Conservation (phyloP, 164 flowering plant species). For the Tetracentron sinense region DNA sequence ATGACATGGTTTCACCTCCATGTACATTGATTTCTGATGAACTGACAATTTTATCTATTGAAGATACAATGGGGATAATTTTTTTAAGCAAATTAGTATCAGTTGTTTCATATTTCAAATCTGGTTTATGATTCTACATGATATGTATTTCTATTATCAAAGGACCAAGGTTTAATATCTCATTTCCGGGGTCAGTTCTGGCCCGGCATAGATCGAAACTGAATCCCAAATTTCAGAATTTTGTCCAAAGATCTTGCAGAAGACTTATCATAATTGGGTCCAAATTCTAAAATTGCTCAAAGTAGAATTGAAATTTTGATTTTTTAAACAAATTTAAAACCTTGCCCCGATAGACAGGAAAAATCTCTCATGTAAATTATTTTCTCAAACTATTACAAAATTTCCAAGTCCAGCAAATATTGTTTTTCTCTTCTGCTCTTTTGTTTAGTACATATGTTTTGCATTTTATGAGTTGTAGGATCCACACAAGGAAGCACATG, state of each 20-base stretch:
- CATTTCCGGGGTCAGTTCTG: too few species aligned
- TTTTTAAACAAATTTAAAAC: not conserved
- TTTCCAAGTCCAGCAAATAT: not conserved
- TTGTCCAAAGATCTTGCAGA: too few species aligned
- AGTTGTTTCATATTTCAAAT: too few species aligned
- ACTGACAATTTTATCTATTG: too few species aligned
- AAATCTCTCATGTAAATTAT: not conserved
- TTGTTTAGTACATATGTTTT: not conserved
- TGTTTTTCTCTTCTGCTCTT: not conserved
- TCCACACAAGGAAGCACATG: conserved; percentile 77
- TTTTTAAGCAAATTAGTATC: too few species aligned
- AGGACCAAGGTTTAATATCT: too few species aligned
- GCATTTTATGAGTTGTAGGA: conserved; percentile 51
- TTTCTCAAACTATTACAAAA: not conserved
- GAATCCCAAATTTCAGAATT: too few species aligned
- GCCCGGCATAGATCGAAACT: too few species aligned
- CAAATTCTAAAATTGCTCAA: not conserved
- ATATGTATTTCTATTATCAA: too few species aligned
- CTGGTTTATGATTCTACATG: too few species aligned
- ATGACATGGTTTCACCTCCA: not conserved
- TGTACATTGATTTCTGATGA: too few species aligned
- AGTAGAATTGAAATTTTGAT: not conserved
- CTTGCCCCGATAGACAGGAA: not conserved
- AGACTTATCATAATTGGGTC: not conserved
- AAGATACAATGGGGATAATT: too few species aligned